Conservation (phyloP, 345 rosid species). For the Rhizophora apiculata region DNA sequence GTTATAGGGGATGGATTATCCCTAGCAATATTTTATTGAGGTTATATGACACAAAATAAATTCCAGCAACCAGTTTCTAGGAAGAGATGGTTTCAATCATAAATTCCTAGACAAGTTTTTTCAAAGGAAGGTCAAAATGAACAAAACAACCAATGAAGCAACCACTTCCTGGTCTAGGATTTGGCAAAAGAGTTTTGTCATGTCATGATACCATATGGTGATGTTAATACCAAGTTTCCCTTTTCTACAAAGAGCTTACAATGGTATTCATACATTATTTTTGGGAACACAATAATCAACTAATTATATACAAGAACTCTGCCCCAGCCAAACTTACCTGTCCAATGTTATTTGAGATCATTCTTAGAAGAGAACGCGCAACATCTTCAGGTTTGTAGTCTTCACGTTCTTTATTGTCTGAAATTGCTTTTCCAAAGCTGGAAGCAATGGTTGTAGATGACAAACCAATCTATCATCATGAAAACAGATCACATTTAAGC, state of each 20-base stretch:
- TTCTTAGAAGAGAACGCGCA: constrained; percentile 66
- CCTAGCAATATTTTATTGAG: background rate
- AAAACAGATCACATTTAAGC: background rate
- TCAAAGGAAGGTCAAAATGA: background rate
- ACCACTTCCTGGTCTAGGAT: background rate
- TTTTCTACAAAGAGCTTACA: background rate
- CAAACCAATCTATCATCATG: constrained; percentile 62
- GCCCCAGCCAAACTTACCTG: constrained; percentile 46
- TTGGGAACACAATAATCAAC: background rate
- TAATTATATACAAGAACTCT: background rate
- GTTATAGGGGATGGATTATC: background rate
- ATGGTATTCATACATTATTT: background rate
- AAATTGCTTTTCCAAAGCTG: constrained; percentile 82
- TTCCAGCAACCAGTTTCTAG: constrained; percentile 2
- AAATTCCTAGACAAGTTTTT: background rate
- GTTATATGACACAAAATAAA: background rate
- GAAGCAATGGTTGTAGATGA: constrained; percentile 72
- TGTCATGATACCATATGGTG: no score
- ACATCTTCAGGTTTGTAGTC: constrained; percentile 75
- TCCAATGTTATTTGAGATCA: constrained; percentile 84
- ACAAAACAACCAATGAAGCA: background rate
- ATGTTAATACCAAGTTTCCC: background rate
- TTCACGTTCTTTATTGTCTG: constrained; percentile 63
- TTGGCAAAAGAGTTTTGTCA: background rate
- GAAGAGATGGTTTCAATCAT: background rate